Base-by-base conservation (phyloP, 805 yeast genomes). In the Saccharomycopsis microspora region DNA sequence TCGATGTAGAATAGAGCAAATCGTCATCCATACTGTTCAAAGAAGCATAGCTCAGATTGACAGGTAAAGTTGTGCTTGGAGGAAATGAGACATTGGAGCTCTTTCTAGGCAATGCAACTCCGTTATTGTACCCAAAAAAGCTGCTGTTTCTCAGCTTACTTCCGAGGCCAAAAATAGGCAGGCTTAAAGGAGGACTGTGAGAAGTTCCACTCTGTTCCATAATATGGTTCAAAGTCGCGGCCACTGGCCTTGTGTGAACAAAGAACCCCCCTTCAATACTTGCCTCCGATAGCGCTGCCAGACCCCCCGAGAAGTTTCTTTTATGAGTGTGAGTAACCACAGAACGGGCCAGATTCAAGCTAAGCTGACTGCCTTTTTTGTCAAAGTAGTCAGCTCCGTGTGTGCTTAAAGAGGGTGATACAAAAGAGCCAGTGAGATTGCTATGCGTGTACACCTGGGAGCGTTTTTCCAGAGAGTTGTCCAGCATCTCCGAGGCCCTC, bases 41-140 rank as follows among this genome's bases (percentile, higher is more conserved):
- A 0, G 89, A 82, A 1, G 90, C 90, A 67, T 82, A 82, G 52
- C 88, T 81, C 39, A 84, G 34, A 52, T 77, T 80, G 10, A 80
- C 67, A 0, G 86, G 86, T 19, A 19, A 19, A 19, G 19, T 19
- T 19, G 19, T 19, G 19, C 19, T 19, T 1, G 19, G 19, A 19
- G 19, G 19, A 38, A 82, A 60, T 4, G 83, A 74, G 39, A 84
- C 84, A 37, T 79, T 72, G n/a, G 82, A 75, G 6, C 39, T 41
- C 32, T 39, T 47, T 28, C 47, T 11, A 4, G 50, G 50, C 29
- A 46, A 19, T n/a, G 42, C 41, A 28, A 44, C 41, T 4, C 48
- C 44, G 35, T 45, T 48, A 29, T 48, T 45, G 27, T 48, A 28
- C 10, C 42, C 39, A 11, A 47, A 37, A 27, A 47, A 43, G 41